Evolutionary conservation across 1,284 basidiomycete species (phyloP), one percentile per base, ranked within the genome.

Genomic region (Ustilago hordei): DNA sequence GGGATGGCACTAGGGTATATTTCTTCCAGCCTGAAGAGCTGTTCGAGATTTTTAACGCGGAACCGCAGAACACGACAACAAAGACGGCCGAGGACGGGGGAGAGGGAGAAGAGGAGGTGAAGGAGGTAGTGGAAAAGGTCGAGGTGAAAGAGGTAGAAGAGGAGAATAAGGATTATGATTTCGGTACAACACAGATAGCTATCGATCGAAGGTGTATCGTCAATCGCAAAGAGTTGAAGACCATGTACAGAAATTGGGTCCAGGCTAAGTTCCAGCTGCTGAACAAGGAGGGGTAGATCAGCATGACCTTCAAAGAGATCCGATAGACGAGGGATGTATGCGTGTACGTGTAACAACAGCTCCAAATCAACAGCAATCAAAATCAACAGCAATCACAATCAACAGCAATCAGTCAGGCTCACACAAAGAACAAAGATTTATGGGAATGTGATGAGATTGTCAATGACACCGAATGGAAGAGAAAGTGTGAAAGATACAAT

Each of bases 1-100:
- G 96, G 1, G 96, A 99, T 87, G 96, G 95, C 77, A 99, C 96
- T 0, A 89, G 97, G 1, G 84, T 85, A 2, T 85, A 85, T 74
- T 85, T 85, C 47, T 85, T 85, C 64, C 60, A 69, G 15, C 79
- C 81, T 1, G 68, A 83, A 13, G 81, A 85, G 50, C 68, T 85
- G 13, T 65, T 78, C 12, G n/a, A 28, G 23, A 79, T 85, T 32
- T 85, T 85, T 56, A 67, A 72, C 48, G 83, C 81, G 3, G 32
- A 73, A 23, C 78, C 83, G 2, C 64, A 68, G 39, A 8, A 19
- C 31, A 50, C 63, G 8, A 60, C 61, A 11, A 61, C 67, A 28
- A 67, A 47, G 2, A 71, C 61, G 7, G 52, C 56, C 9, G 39
- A 39, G 0, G 53, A 38, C 19, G 3, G 41, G 34, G 35, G n/a